Base-by-base conservation (phyloP, 345 rosid species). In the Corchorus olitorius region DNA sequence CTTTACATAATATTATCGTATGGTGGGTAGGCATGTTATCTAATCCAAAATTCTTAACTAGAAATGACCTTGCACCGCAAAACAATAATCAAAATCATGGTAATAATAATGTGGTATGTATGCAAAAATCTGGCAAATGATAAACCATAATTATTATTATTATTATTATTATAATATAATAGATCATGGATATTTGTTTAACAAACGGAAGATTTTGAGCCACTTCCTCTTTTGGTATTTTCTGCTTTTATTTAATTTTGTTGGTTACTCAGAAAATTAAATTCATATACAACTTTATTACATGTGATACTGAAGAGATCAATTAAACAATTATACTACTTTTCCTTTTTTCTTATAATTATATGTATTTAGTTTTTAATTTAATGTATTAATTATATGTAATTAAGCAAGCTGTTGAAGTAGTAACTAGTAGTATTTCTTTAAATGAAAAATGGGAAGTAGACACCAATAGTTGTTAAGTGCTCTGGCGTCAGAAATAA, bases 61-160 rank as follows among this genome's bases (percentile, higher is more conserved):
- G 59, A 54, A 8, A 54, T 54, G 59, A 54, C 20, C 59, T n/a
- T 54, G 59, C 59, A 54, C 59, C 59, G 59, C 59, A 19, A 54
- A 39, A 39, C 3, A 39, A 39, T 39, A 39, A 39, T 39, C 27
- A 27, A 27, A 27, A 27, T 27, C 27, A 27, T 27, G 27, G 27
- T 27, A 27, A 27, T 27, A 27, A 27, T 27, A 27, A 27, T 27
- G 27, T 27, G 27, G 27, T 39, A 3, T 4, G 43, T 39, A 2
- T 19, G 60, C 60, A 6, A 5, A 59, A 59, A 3, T 59, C 43
- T 6, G 48, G 12, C 54, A 66, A 27, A 27, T 27, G n/a, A 46
- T 62, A 11, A 66, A 8, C 5, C 49, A 65, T 19, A 65, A 65
- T 65, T 27, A 27, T 27, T 27, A 27, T n/a, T n/a, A n/a, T n/a